Conservation (phyloP, 495 filamentous ascomycete genomes). For the Podospora comata region DNA sequence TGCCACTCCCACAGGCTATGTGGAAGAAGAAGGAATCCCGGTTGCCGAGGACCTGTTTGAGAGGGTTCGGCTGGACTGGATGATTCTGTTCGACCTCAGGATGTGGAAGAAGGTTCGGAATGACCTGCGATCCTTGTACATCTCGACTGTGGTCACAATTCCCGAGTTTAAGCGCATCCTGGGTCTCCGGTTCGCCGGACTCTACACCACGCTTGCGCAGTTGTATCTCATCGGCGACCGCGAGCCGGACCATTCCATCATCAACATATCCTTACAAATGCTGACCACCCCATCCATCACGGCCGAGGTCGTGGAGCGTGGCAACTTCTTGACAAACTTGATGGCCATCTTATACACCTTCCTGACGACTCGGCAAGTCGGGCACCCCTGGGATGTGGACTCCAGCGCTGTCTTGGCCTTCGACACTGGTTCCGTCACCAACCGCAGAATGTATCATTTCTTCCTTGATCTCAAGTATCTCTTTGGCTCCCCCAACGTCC, state of each 20-base stretch:
- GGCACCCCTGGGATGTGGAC: slow-evolving; percentile 82
- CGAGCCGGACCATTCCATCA: slow-evolving; percentile 96
- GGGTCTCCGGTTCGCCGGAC: slow-evolving; percentile 82
- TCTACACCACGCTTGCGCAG: slow-evolving; percentile 91
- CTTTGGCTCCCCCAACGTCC: slow-evolving; percentile 79
- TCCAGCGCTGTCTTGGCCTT: slow-evolving; percentile 82
- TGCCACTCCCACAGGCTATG: slow-evolving; percentile 66
- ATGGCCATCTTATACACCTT: slow-evolving; percentile 98
- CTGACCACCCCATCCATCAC: slow-evolving; percentile 95
- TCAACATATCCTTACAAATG: slow-evolving; percentile 95
- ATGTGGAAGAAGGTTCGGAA: slow-evolving; percentile 95
- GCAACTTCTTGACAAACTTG: slow-evolving; percentile 94
- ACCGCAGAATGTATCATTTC: slow-evolving; percentile 93
- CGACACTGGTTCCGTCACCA: slow-evolving; percentile 88
- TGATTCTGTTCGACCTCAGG: slow-evolving; percentile 92
- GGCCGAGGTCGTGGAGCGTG: slow-evolving; percentile 84
- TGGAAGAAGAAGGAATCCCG: slow-evolving; percentile 55
- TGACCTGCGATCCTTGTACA: slow-evolving; percentile 88
- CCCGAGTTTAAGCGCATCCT: slow-evolving; percentile 96
- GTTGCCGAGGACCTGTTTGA: slow-evolving; percentile 80
- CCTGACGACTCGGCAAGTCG: slow-evolving; percentile 90
- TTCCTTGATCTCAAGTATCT: slow-evolving; percentile 91
- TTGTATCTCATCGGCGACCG: slow-evolving; percentile 94
- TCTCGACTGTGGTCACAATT: slow-evolving; percentile 91
- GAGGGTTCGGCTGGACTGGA: slow-evolving; percentile 87